Evolutionary conservation across 768 basidiomycete species (phyloP).

Genomic region (Hysterangium stoloniferum): DNA sequence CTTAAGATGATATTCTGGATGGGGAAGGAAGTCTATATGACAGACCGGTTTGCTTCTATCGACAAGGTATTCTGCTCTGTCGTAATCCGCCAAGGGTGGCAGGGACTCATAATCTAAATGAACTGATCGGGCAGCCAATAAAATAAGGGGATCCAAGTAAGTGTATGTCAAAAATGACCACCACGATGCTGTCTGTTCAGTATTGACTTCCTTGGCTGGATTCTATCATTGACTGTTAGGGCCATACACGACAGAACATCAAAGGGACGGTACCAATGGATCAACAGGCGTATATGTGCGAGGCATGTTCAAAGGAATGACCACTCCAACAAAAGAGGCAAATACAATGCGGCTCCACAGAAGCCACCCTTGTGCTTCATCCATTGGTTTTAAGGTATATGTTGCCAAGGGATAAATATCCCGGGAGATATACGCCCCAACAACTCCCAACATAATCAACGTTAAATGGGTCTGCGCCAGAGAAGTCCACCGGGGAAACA

Average conservation of each 20-base stretch:
- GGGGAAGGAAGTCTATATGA: slow-evolving; percentile 24
- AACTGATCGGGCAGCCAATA: slow-evolving; percentile 33
- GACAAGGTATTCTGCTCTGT: slow-evolving; percentile 2
- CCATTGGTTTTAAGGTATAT: slow-evolving; percentile 40
- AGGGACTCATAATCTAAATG: slow-evolving; percentile 37
- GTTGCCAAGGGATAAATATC: slow-evolving; percentile 51
- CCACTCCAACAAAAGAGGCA: slow-evolving; percentile 35
- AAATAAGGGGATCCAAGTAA: slow-evolving; percentile 49
- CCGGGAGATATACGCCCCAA: slow-evolving; percentile 12
- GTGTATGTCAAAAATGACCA: slow-evolving; percentile 37
- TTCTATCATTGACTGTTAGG: slow-evolving; percentile 20
- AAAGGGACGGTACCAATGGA: slow-evolving; percentile 31
- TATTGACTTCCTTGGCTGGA: slow-evolving; percentile 26
- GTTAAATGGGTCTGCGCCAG: not conserved
- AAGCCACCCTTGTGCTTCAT: slow-evolving; percentile 37
- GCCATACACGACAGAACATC: not conserved
- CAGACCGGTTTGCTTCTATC: not conserved
- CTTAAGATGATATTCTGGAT: slow-evolving; percentile 21
- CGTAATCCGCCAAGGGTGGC: slow-evolving; percentile 39
- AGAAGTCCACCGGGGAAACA: not conserved
- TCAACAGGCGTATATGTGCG: slow-evolving; percentile 52
- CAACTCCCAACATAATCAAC: slow-evolving; percentile 1
- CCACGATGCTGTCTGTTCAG: slow-evolving; percentile 44
- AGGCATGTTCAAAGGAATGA: slow-evolving; percentile 50
- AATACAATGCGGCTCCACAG: slow-evolving; percentile 48